A percentile compares a stretch with the other conserved stretches of the same genome.
These are phyloP conservation scores for Agaricales sp. DNA, from an alignment of 1,284 basidiomycete genomes.

Conservation along the genomic window DNA sequence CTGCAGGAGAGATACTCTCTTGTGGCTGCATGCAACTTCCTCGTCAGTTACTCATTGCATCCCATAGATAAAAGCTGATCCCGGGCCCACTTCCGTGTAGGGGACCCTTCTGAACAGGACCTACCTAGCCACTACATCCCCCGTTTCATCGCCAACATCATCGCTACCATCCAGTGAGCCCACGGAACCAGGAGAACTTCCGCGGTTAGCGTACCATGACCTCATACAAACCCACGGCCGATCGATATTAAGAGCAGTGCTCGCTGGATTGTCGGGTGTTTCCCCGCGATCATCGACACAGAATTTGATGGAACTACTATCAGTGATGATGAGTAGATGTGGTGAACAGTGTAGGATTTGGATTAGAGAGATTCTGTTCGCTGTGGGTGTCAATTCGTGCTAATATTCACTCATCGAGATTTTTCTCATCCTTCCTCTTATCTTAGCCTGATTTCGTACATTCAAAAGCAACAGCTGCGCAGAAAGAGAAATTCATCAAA, in stretches of 20 bases:
- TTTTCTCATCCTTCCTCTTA: slow-evolving; percentile 3
- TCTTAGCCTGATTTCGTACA: slow-evolving; percentile 5
- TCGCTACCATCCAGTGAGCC: not conserved
- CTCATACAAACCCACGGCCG: slow-evolving; percentile 58
- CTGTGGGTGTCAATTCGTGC: slow-evolving; percentile 43
- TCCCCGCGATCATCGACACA: slow-evolving; percentile 77
- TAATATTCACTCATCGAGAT: slow-evolving; percentile 8
- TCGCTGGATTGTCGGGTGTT: slow-evolving; percentile 71
- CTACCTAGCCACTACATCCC: slow-evolving; percentile 10
- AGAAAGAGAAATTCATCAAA: slow-evolving; percentile 1
- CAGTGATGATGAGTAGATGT: slow-evolving; percentile 48
- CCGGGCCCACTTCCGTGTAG: slow-evolving; percentile 20
- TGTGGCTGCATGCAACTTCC: slow-evolving; percentile 71
- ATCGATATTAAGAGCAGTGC: slow-evolving; percentile 57
- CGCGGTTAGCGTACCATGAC: slow-evolving; percentile 28
- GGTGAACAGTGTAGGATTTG: slow-evolving; percentile 48
- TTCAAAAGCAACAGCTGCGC: not conserved
- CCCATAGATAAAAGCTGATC: not conserved
- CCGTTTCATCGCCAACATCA: slow-evolving; percentile 23
- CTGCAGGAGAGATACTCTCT: slow-evolving; percentile 84
- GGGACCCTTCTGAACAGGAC: slow-evolving; percentile 53
- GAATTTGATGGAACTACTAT: slow-evolving; percentile 75
- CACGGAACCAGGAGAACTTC: slow-evolving; percentile 31
- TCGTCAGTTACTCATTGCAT: slow-evolving; percentile 38
- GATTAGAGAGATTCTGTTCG: slow-evolving; percentile 62